phyloP scores from a whole-genome alignment of 805 yeast genomes.

The Candida fluviatilis region DNA sequence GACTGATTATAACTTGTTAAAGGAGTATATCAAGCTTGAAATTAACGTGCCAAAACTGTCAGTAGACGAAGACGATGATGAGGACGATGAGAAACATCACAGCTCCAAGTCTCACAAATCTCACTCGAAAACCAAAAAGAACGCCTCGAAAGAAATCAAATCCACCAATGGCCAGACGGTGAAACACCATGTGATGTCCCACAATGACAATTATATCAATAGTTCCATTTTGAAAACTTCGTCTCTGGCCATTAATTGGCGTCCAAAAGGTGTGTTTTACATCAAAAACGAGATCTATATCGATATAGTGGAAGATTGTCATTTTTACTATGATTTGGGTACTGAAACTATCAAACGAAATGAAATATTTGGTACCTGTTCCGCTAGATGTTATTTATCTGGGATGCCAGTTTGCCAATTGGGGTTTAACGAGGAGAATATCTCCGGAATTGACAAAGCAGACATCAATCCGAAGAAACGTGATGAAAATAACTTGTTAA shows the following conservation, averaged over 20 bases:
- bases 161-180: slow-evolving; percentile 39
- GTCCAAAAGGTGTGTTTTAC: slow-evolving; percentile 43
- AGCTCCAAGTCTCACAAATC: slow-evolving; percentile 3
- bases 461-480: not conserved
- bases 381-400: slow-evolving; percentile 35
- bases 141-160: slow-evolving; percentile 16
- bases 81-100: slow-evolving; percentile 5
- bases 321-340: slow-evolving; percentile 32
- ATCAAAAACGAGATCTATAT: slow-evolving; percentile 41
- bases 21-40: slow-evolving; percentile 70
- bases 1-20: slow-evolving; percentile 72
- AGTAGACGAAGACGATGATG: slow-evolving; percentile 6
- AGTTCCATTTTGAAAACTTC: slow-evolving; percentile 73
- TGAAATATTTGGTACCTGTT: slow-evolving; percentile 31
- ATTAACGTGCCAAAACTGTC: slow-evolving; percentile 20
- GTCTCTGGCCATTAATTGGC: slow-evolving; percentile 51
- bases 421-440: slow-evolving; percentile 37
- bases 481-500: not conserved
- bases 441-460: slow-evolving; percentile 24
- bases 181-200: slow-evolving; percentile 24
- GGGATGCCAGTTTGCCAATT: slow-evolving; percentile 42
- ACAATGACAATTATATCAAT: slow-evolving; percentile 39
- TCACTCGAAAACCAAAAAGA: slow-evolving; percentile 9
- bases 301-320: slow-evolving; percentile 37
- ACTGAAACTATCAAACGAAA: slow-evolving; percentile 23